These are phyloP conservation scores for Metarhizium rileyi DNA, from an alignment of 2,329 filamentous ascomycete genomes.

Conservation along the genomic window DNA sequence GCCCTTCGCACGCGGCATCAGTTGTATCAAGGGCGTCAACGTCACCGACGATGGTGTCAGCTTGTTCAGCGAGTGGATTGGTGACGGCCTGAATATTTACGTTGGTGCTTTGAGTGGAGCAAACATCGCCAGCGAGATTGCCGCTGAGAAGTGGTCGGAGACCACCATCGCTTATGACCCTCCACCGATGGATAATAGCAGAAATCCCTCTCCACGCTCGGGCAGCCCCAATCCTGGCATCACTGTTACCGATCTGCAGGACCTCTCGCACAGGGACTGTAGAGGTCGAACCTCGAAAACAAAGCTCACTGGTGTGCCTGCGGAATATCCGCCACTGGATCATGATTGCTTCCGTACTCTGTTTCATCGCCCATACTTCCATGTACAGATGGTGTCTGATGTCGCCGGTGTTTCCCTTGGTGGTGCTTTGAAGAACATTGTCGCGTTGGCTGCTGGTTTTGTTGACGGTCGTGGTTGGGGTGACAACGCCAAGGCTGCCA, in stretches of 20 bases:
- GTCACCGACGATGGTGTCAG: conserved; percentile 78
- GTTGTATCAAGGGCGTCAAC: conserved; percentile 96
- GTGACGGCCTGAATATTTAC: conserved; percentile 85
- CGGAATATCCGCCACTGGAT: conserved; percentile 77
- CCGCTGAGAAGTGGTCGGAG: conserved; percentile 91
- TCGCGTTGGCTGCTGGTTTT: conserved; percentile 88
- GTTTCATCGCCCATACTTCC: conserved; percentile 96
- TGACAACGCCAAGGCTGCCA: conserved; percentile 96
- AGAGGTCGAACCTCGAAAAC: conserved; percentile 58
- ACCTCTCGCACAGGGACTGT: conserved; percentile 58
- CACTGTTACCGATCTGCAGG: conserved; percentile 43
- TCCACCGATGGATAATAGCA: conserved; percentile 68
- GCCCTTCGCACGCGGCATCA: conserved; percentile 86
- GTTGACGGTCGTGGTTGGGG: conserved; percentile 95
- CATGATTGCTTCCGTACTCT: conserved; percentile 74
- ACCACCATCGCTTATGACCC: conserved; percentile 96
- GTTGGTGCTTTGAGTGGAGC: conserved; percentile 91
- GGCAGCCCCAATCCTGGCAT: conserved; percentile 39
- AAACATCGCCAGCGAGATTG: conserved; percentile 93
- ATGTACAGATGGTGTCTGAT: conserved; percentile 85
- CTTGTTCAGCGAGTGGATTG: conserved; percentile 92
- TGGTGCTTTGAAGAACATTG: conserved; percentile 93
- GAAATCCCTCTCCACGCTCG: conserved; percentile 48
- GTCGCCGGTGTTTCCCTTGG: conserved; percentile 95
- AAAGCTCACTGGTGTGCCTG: conserved; percentile 64